phyloP scores from a whole-genome alignment of 352 stramenopile genomes.

The Phytophthora agathidicida region DNA sequence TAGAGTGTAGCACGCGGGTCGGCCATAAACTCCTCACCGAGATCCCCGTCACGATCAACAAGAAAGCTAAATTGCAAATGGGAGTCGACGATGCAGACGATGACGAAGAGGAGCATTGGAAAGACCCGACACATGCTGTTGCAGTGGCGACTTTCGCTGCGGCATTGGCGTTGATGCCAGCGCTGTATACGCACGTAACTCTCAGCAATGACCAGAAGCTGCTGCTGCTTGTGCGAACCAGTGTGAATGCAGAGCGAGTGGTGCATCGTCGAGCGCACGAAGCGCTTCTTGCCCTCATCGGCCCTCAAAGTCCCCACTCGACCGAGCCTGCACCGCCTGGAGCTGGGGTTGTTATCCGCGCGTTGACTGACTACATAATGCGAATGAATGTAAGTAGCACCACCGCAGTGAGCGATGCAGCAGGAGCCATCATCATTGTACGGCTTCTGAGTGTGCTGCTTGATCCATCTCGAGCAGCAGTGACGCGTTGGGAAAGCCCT shows the following conservation, averaged over 20 bases:
- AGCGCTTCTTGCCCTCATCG: conserved; percentile 43
- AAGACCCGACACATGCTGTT: conserved; percentile 57
- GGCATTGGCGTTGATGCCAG: conserved; percentile 45
- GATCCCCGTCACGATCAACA: conserved; percentile 6
- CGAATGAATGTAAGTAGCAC: conserved; percentile 44
- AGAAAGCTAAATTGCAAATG: conserved; percentile 1
- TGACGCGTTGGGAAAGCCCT: conserved; percentile 40
- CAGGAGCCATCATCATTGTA: conserved; percentile 31
- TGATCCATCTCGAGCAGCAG: conserved; percentile 11
- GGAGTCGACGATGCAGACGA: conserved; percentile 4
- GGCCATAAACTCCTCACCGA: conserved; percentile 58
- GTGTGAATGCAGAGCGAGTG: conserved; percentile 47
- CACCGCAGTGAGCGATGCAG: conserved; percentile 17
- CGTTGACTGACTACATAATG: conserved; percentile 68
- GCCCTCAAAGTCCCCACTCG: conserved; percentile 5
- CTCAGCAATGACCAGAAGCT: conserved; percentile 73
- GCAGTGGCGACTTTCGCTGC: conserved; percentile 59
- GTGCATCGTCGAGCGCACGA: conserved; percentile 49
- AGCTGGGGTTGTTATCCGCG: conserved; percentile 48
- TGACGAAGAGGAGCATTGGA: conserved; percentile 24
- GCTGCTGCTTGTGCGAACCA: conserved; percentile 54
- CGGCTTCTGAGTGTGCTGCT: conserved; percentile 49
- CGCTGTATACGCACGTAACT: conserved; percentile 51
- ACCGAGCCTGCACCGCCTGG: conserved; percentile 17
- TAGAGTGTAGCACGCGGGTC: conserved; percentile 72